Conservation (phyloP, 352 stramenopile species). For the Pythium volutum region DNA sequence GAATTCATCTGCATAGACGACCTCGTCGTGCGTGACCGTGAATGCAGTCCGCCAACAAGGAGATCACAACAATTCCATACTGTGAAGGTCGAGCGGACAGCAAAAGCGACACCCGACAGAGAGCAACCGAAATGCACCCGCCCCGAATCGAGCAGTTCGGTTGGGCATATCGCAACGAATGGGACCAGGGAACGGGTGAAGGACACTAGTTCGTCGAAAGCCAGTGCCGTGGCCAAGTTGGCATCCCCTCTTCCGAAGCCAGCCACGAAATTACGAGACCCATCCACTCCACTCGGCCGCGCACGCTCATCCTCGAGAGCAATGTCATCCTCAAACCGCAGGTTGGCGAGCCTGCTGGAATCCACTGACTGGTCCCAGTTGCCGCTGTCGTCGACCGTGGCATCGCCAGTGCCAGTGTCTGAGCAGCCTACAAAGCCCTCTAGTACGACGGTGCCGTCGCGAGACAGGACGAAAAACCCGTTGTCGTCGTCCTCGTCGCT, state of each 20-base stretch:
- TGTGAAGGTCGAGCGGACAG: not conserved
- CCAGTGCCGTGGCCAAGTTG: too few species aligned
- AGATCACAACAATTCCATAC: not conserved
- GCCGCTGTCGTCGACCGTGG: conserved; percentile 12
- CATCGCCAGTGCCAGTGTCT: not conserved
- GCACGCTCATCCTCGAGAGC: not conserved
- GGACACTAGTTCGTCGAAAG: not conserved
- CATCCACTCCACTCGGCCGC: not conserved
- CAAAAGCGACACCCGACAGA: not conserved
- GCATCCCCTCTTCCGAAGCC: not conserved
- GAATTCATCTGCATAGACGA: conserved; percentile 4
- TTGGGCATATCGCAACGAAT: not conserved
- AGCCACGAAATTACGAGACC: not conserved
- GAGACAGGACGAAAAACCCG: not conserved
- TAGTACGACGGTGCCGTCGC: not conserved
- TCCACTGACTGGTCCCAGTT: conserved; percentile 63
- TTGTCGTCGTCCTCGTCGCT: conserved; percentile 34
- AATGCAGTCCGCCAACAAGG: not conserved
- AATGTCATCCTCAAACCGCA: conserved; percentile 11
- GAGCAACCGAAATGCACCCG: not conserved
- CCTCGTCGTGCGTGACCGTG: conserved; percentile 12
- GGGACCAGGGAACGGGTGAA: not conserved
- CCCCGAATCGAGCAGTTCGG: not conserved
- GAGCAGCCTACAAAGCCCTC: conserved; percentile 2
- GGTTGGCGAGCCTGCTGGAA: conserved; percentile 58